Base-by-base conservation (phyloP, 2,329 filamentous ascomycete genomes). In the Phaeomoniella chlamydospora region DNA sequence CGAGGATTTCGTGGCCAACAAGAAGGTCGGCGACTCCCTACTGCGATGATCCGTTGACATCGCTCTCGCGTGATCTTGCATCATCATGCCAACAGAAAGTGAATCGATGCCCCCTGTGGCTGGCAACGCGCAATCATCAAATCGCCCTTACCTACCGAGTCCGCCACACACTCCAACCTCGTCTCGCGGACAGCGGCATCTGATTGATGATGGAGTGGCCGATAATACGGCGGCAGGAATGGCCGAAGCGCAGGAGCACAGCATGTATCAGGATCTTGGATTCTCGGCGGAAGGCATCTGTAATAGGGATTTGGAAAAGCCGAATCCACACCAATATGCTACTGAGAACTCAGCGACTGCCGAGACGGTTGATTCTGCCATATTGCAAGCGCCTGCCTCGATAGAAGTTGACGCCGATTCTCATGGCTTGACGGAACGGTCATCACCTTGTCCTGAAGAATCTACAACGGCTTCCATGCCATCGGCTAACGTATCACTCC, bases 171-270 rank as follows among this genome's bases (percentile, higher is more conserved):
- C 22, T 6, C 22, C 22, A 26, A n/a, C 22, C 6, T 26, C 22
- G 6, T n/a, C 22, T 26, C 22, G n/a, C n/a, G 22, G 6, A 18
- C 40, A 39, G 30, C 31, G 29, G 16, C 18, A 16, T 4, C 17
- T 29, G n/a, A 34, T 32, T 15, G 34, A 35, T 11, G 34, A 39
- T 44, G 43, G 18, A 29, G 31, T 40, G 32, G 37, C 36, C 31
- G 37, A 45, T 33, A 47, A 47, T 33, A 47, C 46, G 16, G 45
- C 45, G 18, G 38, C 41, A 14, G 44, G 40, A 18, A 49, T 49
- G 46, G 42, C 42, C 11, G n/a, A 38, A 30, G 39, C 35, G 19
- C 46, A 49, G 38, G 46, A 47, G 36, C 41, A 43, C 11, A 45
- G 39, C 33, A 29, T 47, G 38, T 47, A 48, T 34, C 36, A 26